Conservation (phyloP, 2,329 filamentous ascomycete species). For the Stachybotrys echinatus region DNA sequence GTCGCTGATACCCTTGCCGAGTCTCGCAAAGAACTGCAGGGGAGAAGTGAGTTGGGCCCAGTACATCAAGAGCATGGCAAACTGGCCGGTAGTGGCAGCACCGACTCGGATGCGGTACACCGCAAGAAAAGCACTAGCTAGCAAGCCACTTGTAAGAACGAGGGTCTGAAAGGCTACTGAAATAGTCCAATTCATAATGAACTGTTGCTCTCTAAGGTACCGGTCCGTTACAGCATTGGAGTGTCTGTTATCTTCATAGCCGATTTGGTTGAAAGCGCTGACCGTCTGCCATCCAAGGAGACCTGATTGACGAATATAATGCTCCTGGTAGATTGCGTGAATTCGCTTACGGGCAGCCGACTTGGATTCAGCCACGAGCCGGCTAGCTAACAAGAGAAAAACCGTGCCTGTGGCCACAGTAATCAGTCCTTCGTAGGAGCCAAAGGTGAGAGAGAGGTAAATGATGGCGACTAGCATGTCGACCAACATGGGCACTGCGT, state of each 20-base stretch:
- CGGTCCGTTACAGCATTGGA: slow-evolving; percentile 40
- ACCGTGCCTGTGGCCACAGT: slow-evolving; percentile 52
- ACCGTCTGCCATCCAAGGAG: slow-evolving; percentile 56
- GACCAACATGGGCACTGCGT: slow-evolving; percentile 53
- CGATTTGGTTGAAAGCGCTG: slow-evolving; percentile 53
- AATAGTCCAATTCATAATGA: slow-evolving; percentile 38
- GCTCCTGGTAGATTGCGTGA: slow-evolving; percentile 49
- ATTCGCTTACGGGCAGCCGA: slow-evolving; percentile 44
- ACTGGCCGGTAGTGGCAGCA: slow-evolving; percentile 57
- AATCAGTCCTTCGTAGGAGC: slow-evolving; percentile 58
- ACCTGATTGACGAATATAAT: slow-evolving; percentile 49
- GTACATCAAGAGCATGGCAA: slow-evolving; percentile 67
- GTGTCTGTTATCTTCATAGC: slow-evolving; percentile 51
- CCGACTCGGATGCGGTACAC: slow-evolving; percentile 63
- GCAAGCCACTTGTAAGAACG: slow-evolving; percentile 63
- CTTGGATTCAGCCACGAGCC: slow-evolving; percentile 46
- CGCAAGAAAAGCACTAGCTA: slow-evolving; percentile 56
- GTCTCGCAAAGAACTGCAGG: slow-evolving; percentile 61
- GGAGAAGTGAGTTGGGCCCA: slow-evolving; percentile 69
- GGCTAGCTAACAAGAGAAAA: slow-evolving; percentile 49
- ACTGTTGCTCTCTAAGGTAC: slow-evolving; percentile 31
- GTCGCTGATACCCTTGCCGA: slow-evolving; percentile 51
- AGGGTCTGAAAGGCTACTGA: slow-evolving; percentile 53
- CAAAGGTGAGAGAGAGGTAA: slow-evolving; percentile 54
- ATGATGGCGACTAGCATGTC: slow-evolving; percentile 55